Conservation (phyloP, 305 asterid species). For the Solanum hybrid region DNA sequence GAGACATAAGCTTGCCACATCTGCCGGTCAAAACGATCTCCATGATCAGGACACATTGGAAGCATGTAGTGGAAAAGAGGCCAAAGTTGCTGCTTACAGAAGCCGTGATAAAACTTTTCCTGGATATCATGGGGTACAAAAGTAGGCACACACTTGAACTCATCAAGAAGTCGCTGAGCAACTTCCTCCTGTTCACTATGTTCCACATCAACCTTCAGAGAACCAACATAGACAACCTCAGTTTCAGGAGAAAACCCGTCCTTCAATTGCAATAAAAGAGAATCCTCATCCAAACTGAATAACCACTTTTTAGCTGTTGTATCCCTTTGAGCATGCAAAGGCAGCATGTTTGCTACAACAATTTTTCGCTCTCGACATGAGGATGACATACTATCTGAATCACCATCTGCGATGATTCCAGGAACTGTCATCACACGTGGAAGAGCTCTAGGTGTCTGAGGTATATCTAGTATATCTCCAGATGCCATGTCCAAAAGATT, state of each 20-base stretch:
- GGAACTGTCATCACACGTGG: slow-evolving; percentile 76
- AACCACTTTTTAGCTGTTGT: slow-evolving; percentile 46
- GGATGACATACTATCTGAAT: slow-evolving; percentile 55
- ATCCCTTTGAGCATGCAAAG: slow-evolving; percentile 60
- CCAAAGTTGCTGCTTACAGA: slow-evolving; percentile 82
- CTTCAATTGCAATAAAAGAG: slow-evolving; percentile 55
- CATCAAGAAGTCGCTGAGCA: slow-evolving; percentile 60
- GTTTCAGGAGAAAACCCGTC: slow-evolving; percentile 71
- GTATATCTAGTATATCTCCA: slow-evolving; percentile 44
- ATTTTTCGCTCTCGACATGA: slow-evolving; percentile 51
- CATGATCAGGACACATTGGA: slow-evolving; percentile 78
- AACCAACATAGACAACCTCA: slow-evolving; percentile 69
- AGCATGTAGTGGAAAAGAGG: slow-evolving; percentile 95
- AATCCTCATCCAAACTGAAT: slow-evolving; percentile 61
- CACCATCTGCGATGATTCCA: slow-evolving; percentile 60
- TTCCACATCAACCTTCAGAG: slow-evolving; percentile 67
- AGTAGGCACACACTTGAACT: slow-evolving; percentile 77
- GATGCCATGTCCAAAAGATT: slow-evolving; percentile 60
- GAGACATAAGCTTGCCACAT: slow-evolving; percentile 83
- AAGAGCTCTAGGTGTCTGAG: slow-evolving; percentile 63
- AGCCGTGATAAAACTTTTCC: slow-evolving; percentile 61
- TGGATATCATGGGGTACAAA: slow-evolving; percentile 68
- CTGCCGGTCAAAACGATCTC: slow-evolving; percentile 73
- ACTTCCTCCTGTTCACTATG: slow-evolving; percentile 68
- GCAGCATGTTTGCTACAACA: slow-evolving; percentile 76